Evolutionary conservation across 768 basidiomycete genomes (phyloP).

Genomic region (Mycena crocata): DNA sequence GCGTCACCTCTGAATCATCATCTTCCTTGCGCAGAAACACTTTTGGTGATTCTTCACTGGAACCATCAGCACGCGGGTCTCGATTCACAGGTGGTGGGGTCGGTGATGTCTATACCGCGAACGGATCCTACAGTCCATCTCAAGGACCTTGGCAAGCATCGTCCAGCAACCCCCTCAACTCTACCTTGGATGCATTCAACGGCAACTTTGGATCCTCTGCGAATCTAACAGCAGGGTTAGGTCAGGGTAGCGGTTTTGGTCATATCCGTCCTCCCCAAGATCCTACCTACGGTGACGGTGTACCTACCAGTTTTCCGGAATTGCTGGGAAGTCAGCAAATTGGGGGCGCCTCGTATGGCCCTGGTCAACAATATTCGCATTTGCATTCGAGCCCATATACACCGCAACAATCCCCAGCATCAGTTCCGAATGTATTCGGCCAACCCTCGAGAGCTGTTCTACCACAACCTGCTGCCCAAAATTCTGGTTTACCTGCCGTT

Average conservation of each 20-base stretch:
- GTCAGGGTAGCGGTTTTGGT: slow-evolving; percentile 26
- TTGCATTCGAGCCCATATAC: slow-evolving; percentile 27
- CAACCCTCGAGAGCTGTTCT: slow-evolving; percentile 33
- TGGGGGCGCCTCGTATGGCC: slow-evolving; percentile 18
- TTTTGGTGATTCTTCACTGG: slow-evolving; percentile 54
- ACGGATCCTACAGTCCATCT: slow-evolving; percentile 47
- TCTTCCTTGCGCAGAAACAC: slow-evolving; percentile 50
- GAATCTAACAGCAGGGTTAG: slow-evolving; percentile 10
- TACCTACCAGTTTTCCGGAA: slow-evolving; percentile 21
- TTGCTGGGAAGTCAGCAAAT: slow-evolving; percentile 20
- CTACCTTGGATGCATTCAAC: slow-evolving; percentile 31
- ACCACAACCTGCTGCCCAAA: slow-evolving; percentile 30
- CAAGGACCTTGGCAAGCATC: slow-evolving; percentile 51
- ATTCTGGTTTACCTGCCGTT: slow-evolving; percentile 31
- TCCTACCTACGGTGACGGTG: slow-evolving; percentile 10
- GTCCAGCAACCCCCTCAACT: slow-evolving; percentile 29
- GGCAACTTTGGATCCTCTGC: slow-evolving; percentile 23
- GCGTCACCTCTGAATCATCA: slow-evolving; percentile 38
- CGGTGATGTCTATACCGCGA: slow-evolving; percentile 47
- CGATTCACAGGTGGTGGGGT: slow-evolving; percentile 21
- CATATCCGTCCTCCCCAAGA: slow-evolving; percentile 25
- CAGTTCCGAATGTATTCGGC: slow-evolving; percentile 19
- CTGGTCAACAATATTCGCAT: slow-evolving; percentile 32
- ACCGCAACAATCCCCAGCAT: slow-evolving; percentile 20
- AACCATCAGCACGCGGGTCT: slow-evolving; percentile 44